Conservation (phyloP, 768 basidiomycete genomes). For the Xerocomellus intermedius region DNA sequence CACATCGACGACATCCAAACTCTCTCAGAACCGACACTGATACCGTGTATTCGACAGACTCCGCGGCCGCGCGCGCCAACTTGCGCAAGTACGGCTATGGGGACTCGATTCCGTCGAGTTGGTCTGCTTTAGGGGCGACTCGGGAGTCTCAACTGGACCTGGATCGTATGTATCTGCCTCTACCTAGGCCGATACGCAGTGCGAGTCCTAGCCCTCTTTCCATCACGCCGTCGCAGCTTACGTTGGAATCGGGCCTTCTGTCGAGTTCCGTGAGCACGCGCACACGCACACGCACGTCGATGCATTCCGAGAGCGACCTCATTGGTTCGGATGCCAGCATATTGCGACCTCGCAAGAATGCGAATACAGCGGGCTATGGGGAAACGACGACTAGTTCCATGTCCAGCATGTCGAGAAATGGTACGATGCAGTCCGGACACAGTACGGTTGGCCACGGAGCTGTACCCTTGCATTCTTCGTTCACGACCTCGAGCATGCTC, state of each 20-base stretch:
- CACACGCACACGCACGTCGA: not conserved
- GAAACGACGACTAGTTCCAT: not conserved
- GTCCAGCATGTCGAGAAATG: constrained; percentile 12
- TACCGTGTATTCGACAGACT: constrained; percentile 28
- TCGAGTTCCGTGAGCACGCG: constrained; percentile 2
- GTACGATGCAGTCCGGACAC: constrained; percentile 7
- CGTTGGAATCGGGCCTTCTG: constrained; percentile 1
- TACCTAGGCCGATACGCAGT: not conserved
- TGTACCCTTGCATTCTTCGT: not conserved
- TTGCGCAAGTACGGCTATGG: constrained; percentile 25
- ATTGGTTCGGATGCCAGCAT: not conserved
- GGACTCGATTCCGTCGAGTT: constrained; percentile 22
- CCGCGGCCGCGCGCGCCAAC: constrained; percentile 22
- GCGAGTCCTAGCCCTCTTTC: constrained; percentile 1
- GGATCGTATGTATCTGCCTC: not conserved
- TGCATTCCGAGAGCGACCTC: not conserved
- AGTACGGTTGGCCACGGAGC: not conserved
- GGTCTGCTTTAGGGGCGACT: constrained; percentile 16
- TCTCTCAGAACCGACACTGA: constrained; percentile 14
- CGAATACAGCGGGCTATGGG: not conserved
- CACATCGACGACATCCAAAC: not conserved
- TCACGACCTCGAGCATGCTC: constrained; percentile 18
- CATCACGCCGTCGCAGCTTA: constrained; percentile 3
- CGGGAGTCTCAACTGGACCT: constrained; percentile 20
- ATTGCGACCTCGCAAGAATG: not conserved